Evolutionary conservation across 2,329 filamentous ascomycete genomes (phyloP).

Genomic region (Decorospora gaudefroyi): DNA sequence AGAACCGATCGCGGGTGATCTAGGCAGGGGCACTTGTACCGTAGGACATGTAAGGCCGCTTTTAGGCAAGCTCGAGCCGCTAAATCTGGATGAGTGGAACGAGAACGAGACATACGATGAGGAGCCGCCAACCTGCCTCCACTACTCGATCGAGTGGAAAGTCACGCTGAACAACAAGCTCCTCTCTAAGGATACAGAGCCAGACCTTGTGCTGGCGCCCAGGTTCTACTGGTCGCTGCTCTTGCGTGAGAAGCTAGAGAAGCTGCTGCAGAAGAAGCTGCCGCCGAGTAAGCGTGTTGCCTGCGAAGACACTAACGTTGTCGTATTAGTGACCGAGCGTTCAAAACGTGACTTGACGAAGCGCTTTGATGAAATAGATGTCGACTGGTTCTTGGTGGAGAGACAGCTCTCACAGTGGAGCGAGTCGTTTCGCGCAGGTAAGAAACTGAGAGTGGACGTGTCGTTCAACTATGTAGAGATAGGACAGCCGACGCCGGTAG

Average conservation of each 20-base stretch:
- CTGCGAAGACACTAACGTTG: conserved; percentile 21
- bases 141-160: conserved; percentile 38
- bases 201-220: conserved; percentile 30
- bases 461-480: conserved; percentile 41
- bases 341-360: conserved; percentile 38
- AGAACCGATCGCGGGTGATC: conserved; percentile 1
- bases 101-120: conserved; percentile 22
- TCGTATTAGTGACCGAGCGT: conserved; percentile 29
- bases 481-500: background rate
- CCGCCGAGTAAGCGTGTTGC: conserved; percentile 10
- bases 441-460: conserved; percentile 37
- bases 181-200: conserved; percentile 34
- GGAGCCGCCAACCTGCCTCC: conserved; percentile 26
- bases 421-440: conserved; percentile 25
- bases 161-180: conserved; percentile 28
- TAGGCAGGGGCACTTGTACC: background rate
- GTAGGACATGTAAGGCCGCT: conserved; percentile 1
- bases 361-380: conserved; percentile 32
- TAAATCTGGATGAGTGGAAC: conserved; percentile 19
- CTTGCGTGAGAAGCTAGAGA: conserved; percentile 13
- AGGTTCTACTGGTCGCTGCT: conserved; percentile 12
- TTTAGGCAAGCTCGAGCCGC: conserved; percentile 10
- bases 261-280: conserved; percentile 17
- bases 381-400: conserved; percentile 38
- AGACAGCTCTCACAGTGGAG: conserved; percentile 29